A percentile compares a stretch with the other conserved stretches of the same genome.
These are phyloP conservation scores for Nicotiana tomentosiformis DNA, from an alignment of 257 asterid genomes.

Conservation along the genomic window DNA sequence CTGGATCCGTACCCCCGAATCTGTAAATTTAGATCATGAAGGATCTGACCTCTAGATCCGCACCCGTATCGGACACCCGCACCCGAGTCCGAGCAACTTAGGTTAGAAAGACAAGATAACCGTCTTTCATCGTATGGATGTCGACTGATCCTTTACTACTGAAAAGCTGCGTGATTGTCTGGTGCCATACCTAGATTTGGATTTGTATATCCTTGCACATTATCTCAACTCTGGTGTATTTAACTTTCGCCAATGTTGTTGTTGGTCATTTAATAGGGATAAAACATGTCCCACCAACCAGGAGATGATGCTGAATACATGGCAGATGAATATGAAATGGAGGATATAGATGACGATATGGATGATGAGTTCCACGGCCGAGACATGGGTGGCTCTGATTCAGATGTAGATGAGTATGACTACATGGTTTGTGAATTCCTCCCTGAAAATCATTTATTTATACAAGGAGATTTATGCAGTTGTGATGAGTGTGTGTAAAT, in stretches of 20 bases:
- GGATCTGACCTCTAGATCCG: no score
- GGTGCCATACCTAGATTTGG: not conserved
- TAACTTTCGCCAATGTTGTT: not conserved
- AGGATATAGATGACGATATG: slow-evolving; percentile 61
- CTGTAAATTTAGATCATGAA: no score
- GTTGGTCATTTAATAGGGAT: not conserved
- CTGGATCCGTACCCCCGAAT: no score
- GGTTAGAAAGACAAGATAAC: not conserved
- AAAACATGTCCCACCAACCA: slow-evolving; percentile 50
- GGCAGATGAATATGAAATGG: slow-evolving; percentile 85
- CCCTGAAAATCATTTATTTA: not conserved
- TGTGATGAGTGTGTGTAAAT: not conserved
- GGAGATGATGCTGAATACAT: slow-evolving; percentile 57
- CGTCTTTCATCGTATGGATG: not conserved
- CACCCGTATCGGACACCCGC: no score
- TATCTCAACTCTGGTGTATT: not conserved
- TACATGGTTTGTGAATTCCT: slow-evolving; percentile 39
- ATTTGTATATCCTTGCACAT: not conserved
- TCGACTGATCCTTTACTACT: not conserved
- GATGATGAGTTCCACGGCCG: slow-evolving; percentile 42
- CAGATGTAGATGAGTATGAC: slow-evolving; percentile 72
- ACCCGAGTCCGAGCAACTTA: no score
- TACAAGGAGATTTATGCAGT: not conserved
- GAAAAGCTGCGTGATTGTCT: not conserved
- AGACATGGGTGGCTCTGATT: slow-evolving; percentile 61